Evolutionary conservation across 2,329 filamentous ascomycete genomes (phyloP), one percentile per base, ranked within the genome.

Genomic region (Aspergillus sp.): DNA sequence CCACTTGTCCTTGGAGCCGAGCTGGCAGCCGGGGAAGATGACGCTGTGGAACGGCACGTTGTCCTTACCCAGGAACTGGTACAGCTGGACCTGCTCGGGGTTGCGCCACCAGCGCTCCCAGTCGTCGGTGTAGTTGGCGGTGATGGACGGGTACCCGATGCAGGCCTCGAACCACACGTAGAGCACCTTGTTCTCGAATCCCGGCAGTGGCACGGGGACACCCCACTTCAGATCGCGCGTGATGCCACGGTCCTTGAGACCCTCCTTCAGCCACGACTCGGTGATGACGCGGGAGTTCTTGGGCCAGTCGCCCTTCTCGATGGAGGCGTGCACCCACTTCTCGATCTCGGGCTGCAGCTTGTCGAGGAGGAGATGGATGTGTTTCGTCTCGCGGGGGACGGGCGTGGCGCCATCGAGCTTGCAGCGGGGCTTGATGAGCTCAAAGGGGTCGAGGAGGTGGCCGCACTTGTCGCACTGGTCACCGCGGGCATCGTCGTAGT

Each of bases 51-150:
- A 94, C 5, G 85, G 85, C 14, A 90, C 88, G 61, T 93, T 92
- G 71, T 93, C 89, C 71, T 96, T 97, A 75, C 92, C 92, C 84
- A 96, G 89, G 79, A 97, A 95, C 76, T 97, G 92, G 72, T 94
- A 96, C 11, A 97, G 82, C 67, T 88, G 83, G 45, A 97, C 91
- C 31, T 96, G 81, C 42, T 96, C 87, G 0, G 91, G 90, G 70
- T 95, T 88, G 67, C 88, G 86, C 92, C 92, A 97, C 92, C 92
- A 97, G 67, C 89, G 82, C 76, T 96, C 86, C 92, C 92, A 97
- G 57, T 95, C 64, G 42, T 86, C 81, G 4, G 91, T 96, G 71
- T 96, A 96, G 63, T 85, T 91, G 58, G 89, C 90, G 1, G 92
- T 96, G 62, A 97, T 97, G 1, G 91, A 96, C n/a, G 91, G 87